Evolutionary conservation across 495 filamentous ascomycete genomes (phyloP).

Genomic region (Articulospora tetracladia): DNA sequence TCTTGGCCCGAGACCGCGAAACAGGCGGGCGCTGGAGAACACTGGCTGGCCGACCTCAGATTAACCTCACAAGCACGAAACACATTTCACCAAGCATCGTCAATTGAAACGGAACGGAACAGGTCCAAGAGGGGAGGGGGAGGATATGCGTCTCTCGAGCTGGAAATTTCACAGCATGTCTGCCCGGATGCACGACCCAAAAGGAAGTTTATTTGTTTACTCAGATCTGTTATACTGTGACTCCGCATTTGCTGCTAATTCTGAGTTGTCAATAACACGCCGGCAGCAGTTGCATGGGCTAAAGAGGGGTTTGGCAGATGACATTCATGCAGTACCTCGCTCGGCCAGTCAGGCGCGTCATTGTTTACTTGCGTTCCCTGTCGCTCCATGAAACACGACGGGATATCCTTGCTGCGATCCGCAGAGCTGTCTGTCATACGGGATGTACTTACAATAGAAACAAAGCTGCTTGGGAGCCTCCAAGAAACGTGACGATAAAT

Average conservation of each 20-base stretch:
- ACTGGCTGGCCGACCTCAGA: too few relatives aligned
- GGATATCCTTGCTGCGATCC: neutral
- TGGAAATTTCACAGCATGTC: neutral
- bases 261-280: too few relatives aligned
- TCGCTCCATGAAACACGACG: constrained; percentile 1
- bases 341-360: constrained; percentile 15
- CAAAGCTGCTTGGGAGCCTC: too few relatives aligned
- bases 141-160: too few relatives aligned
- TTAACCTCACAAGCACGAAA: neutral
- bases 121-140: too few relatives aligned
- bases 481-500: too few relatives aligned
- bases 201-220: constrained; percentile 14
- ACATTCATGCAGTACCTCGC: constrained; percentile 20
- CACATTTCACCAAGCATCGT: neutral
- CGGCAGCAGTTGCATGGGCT: neutral
- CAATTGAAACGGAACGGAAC: too few relatives aligned
- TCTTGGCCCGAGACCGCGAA: constrained; percentile 3
- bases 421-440: neutral
- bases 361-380: neutral
- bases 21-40: too few relatives aligned
- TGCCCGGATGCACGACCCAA: neutral
- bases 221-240: neutral
- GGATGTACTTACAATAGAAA: too few relatives aligned
- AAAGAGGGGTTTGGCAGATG: neutral
- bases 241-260: too few relatives aligned